Conservation (phyloP, 2,329 filamentous ascomycete genomes). For the Colletotrichum sp. region DNA sequence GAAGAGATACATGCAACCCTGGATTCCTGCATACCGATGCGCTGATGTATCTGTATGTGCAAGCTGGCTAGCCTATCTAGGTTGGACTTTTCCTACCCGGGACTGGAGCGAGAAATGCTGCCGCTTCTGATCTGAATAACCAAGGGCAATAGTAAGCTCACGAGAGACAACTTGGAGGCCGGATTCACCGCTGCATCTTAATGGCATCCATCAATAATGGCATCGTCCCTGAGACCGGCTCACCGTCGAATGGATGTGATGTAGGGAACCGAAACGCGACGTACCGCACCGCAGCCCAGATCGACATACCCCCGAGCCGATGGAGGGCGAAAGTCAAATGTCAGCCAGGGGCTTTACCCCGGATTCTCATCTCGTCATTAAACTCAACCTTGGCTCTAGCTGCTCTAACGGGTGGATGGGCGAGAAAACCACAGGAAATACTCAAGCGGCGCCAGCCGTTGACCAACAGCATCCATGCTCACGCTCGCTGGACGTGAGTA, state of each 20-base stretch:
- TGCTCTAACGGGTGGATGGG: background rate
- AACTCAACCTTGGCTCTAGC: slow-evolving; percentile 6
- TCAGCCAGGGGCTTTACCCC: slow-evolving; percentile 17
- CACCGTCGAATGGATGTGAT: background rate
- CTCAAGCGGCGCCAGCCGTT: background rate
- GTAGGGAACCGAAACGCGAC: background rate
- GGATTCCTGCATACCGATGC: background rate
- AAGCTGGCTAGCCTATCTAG: background rate
- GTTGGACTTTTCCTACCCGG: background rate
- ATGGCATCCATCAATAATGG: background rate
- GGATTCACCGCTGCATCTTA: background rate
- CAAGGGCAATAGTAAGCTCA: background rate
- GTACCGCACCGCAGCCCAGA: slow-evolving; percentile 6
- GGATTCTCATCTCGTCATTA: slow-evolving; percentile 21
- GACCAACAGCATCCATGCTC: background rate
- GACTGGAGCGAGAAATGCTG: background rate
- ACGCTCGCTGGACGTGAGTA: background rate
- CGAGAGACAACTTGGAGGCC: background rate
- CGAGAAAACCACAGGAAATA: background rate
- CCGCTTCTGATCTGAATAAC: background rate
- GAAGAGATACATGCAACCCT: background rate
- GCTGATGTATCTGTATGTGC: background rate
- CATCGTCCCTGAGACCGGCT: background rate
- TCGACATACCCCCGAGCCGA: slow-evolving; percentile 7
- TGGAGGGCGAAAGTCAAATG: slow-evolving; percentile 15